Conservation (phyloP, 1,284 basidiomycete genomes). For the Pseudozyma hubeiensis region DNA sequence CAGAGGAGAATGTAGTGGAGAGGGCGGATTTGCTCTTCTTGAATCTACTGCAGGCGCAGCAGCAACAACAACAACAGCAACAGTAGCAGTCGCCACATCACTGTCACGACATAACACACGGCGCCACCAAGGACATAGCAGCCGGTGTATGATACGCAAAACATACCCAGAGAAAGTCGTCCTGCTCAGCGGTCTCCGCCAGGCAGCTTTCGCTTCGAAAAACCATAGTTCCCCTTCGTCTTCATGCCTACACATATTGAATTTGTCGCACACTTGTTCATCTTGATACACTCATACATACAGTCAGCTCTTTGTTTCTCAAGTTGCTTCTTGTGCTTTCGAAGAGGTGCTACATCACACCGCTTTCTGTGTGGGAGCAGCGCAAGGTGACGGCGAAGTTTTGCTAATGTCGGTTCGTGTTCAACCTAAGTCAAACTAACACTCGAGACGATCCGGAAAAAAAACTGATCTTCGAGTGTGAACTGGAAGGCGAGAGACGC, state of each 20-base stretch:
- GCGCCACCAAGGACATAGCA: too few species aligned
- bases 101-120: neutral
- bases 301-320: neutral
- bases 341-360: too few species aligned
- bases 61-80: constrained; percentile 20
- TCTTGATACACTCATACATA: constrained; percentile 3
- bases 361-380: too few species aligned
- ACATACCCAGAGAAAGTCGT: too few species aligned
- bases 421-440: too few species aligned
- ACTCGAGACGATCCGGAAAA: too few species aligned
- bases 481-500: constrained; percentile 43
- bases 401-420: too few species aligned
- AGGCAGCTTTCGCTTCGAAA: neutral
- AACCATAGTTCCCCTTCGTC: too few species aligned
- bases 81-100: constrained; percentile 8
- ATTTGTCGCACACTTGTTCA: too few species aligned
- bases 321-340: neutral
- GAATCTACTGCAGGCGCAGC: constrained; percentile 42
- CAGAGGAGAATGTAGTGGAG: constrained; percentile 56
- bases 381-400: too few species aligned
- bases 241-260: neutral
- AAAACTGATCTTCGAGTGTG: constrained; percentile 12
- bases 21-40: constrained; percentile 52
- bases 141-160: too few species aligned
- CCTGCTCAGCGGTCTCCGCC: neutral